A percentile compares a stretch with the other conserved stretches of the same genome.
phyloP scores from a whole-genome alignment of 2,329 filamentous ascomycete species.

The Lecanicillium sp. region DNA sequence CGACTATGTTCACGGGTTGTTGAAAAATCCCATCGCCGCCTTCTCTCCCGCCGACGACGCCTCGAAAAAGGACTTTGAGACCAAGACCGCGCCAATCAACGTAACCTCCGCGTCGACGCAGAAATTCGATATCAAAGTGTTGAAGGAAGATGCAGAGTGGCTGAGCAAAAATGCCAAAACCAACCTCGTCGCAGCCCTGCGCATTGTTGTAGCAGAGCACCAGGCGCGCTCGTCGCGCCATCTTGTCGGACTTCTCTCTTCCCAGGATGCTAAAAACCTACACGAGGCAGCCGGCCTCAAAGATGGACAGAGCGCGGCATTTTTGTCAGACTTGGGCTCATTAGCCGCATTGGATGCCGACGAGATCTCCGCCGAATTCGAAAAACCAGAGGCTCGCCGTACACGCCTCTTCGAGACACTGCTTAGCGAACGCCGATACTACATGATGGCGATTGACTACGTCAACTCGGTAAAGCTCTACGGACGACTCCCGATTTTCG shows the following conservation, averaged over 20 bases:
- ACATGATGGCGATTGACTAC: slow-evolving; percentile 58
- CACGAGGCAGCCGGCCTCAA: slow-evolving; percentile 65
- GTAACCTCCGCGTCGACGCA: slow-evolving; percentile 62
- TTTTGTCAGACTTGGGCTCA: slow-evolving; percentile 48
- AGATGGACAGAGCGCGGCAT: slow-evolving; percentile 50
- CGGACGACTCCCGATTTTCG: slow-evolving; percentile 30
- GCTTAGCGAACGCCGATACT: slow-evolving; percentile 63
- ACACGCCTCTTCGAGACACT: slow-evolving; percentile 66
- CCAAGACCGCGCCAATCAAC: slow-evolving; percentile 81
- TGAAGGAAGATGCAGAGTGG: slow-evolving; percentile 84
- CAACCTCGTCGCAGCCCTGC: slow-evolving; percentile 75
- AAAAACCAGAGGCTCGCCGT: slow-evolving; percentile 55
- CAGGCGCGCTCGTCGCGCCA: slow-evolving; percentile 72
- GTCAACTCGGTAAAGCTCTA: slow-evolving; percentile 44
- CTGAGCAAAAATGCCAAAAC: slow-evolving; percentile 71
- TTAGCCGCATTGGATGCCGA: slow-evolving; percentile 45
- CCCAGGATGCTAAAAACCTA: slow-evolving; percentile 70
- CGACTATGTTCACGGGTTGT: slow-evolving; percentile 58
- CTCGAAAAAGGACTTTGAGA: slow-evolving; percentile 69
- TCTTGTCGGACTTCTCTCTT: slow-evolving; percentile 64
- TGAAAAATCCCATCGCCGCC: slow-evolving; percentile 62
- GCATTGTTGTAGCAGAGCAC: slow-evolving; percentile 76
- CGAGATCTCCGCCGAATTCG: slow-evolving; percentile 52
- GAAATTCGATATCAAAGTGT: slow-evolving; percentile 65
- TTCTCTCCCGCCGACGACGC: slow-evolving; percentile 58